Percentiles rank a stretch among this genome's conserved stretches.
These are phyloP conservation scores for Saposhnikovia divaricata DNA, from an alignment of 129 eudicot genomes.

Conservation along the genomic window DNA sequence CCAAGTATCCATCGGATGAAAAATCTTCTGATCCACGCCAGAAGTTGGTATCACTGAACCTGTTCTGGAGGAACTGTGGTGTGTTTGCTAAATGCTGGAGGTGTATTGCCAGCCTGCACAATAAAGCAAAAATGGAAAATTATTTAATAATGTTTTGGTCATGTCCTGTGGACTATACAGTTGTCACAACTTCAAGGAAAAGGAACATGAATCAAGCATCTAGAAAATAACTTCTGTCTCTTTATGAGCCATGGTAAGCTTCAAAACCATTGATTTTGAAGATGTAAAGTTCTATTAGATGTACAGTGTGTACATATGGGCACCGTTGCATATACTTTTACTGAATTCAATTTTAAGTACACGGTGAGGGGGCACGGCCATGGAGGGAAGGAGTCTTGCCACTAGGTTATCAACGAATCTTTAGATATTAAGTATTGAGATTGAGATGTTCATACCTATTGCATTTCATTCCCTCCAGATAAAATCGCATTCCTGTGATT, in stretches of 20 bases:
- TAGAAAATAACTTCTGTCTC: neutral
- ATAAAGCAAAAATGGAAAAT: neutral
- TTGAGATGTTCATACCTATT: constrained; percentile 40
- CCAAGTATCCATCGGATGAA: constrained; percentile 36
- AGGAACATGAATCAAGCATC: neutral
- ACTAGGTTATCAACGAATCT: neutral
- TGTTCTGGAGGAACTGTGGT: constrained; percentile 51
- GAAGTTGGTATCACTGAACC: constrained; percentile 23
- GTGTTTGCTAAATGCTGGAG: constrained; percentile 66
- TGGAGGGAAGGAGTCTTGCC: neutral
- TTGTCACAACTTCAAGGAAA: neutral
- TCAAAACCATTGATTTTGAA: neutral
- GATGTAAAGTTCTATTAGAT: neutral
- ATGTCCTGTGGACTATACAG: neutral
- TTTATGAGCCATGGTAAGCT: neutral
- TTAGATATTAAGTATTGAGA: neutral
- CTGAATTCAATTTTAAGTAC: neutral
- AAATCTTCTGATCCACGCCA: constrained; percentile 78
- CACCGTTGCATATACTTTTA: neutral
- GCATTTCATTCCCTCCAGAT: constrained; percentile 81
- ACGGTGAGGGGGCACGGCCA: neutral
- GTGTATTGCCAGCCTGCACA: constrained; percentile 71
- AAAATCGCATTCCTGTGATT: constrained; percentile 75
- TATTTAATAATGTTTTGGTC: neutral
- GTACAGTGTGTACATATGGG: neutral